phyloP scores from a whole-genome alignment of 31 red algal species.

The Bonnemaisonia californica region DNA sequence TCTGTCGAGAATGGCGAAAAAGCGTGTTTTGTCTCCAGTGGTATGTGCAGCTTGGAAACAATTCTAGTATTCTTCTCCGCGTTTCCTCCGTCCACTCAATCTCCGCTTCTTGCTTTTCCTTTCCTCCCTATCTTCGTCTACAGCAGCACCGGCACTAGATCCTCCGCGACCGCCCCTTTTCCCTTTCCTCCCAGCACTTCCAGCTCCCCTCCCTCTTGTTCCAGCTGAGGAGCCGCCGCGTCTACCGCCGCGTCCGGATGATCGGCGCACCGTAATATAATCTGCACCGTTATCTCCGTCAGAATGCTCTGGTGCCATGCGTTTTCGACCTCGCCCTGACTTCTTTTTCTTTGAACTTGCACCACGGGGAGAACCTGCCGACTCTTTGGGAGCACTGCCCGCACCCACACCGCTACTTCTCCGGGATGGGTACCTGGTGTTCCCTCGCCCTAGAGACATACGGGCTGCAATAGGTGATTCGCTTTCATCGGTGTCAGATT shows the following conservation, averaged over 20 bases:
- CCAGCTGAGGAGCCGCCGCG: neutral
- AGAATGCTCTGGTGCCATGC: neutral
- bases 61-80: conserved; percentile 13
- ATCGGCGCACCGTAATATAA: neutral
- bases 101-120: neutral
- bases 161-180: neutral
- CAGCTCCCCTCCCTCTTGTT: neutral
- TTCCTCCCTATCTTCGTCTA: neutral
- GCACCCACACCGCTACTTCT: neutral
- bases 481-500: neutral
- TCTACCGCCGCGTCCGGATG: neutral
- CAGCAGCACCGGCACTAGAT: neutral
- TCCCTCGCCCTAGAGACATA: neutral
- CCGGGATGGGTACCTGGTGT: neutral
- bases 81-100: neutral
- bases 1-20: no score
- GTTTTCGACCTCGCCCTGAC: neutral
- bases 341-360: neutral
- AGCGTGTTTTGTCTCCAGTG: no score
- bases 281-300: neutral
- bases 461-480: neutral
- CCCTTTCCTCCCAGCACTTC: neutral
- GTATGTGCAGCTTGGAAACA: no score
- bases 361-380: neutral
- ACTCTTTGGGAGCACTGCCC: neutral